These are phyloP conservation scores for Decorospora gaudefroyi DNA, from an alignment of 2,329 filamentous ascomycete species.

Conservation along the genomic window DNA sequence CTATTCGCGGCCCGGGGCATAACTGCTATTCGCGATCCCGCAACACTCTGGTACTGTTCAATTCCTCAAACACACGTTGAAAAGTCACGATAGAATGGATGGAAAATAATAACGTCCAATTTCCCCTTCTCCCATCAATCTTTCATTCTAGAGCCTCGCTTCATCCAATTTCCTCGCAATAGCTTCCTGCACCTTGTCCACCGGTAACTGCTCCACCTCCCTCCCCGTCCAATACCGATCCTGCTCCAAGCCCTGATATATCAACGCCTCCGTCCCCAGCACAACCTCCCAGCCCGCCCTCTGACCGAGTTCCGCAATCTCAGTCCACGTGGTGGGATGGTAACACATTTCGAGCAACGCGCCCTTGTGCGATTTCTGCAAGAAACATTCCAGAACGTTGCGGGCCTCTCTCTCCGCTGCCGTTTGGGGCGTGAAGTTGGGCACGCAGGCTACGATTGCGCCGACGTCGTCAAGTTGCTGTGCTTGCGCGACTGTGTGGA, in stretches of 20 bases:
- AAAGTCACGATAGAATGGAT: too few species aligned
- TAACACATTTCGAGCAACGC: slow-evolving; percentile 83
- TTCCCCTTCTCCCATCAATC: not conserved
- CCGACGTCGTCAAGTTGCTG: slow-evolving; percentile 61
- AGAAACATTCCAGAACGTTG: slow-evolving; percentile 57
- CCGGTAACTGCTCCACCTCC: slow-evolving; percentile 61
- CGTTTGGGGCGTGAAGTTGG: slow-evolving; percentile 72
- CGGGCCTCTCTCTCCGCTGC: slow-evolving; percentile 65
- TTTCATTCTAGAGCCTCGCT: slow-evolving; percentile 26
- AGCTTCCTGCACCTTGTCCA: slow-evolving; percentile 62
- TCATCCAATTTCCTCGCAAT: slow-evolving; percentile 48
- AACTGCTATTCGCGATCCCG: not conserved
- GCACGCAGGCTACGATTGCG: slow-evolving; percentile 74
- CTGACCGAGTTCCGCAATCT: slow-evolving; percentile 65
- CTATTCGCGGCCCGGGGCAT: slow-evolving; percentile 66
- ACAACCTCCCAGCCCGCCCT: slow-evolving; percentile 72
- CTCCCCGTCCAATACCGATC: slow-evolving; percentile 66
- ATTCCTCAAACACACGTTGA: too few species aligned
- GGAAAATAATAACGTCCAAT: too few species aligned
- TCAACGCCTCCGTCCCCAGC: slow-evolving; percentile 74
- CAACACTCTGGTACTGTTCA: too few species aligned
- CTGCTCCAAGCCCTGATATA: slow-evolving; percentile 77
- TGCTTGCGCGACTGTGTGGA: slow-evolving; percentile 66
- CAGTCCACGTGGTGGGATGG: slow-evolving; percentile 69
- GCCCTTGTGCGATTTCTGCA: slow-evolving; percentile 61